A percentile compares a stretch with the other conserved stretches of the same genome.
Evolutionary conservation across 106 monocot species (phyloP).

Genomic region (Apostasia shenzhenica): DNA sequence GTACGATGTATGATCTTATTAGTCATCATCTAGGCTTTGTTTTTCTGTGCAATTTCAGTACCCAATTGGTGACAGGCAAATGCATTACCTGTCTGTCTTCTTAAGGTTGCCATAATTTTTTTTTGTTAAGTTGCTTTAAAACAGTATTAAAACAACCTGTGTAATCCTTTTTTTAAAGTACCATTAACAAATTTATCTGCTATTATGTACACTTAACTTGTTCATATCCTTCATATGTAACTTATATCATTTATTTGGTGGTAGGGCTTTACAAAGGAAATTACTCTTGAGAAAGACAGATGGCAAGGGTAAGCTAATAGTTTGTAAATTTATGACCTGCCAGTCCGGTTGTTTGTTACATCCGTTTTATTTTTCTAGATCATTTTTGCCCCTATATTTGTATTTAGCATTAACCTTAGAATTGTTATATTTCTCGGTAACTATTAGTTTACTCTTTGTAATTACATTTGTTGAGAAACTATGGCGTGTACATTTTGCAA

Average conservation of each 20-base stretch:
- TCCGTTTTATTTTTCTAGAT: neutral
- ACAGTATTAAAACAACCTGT: no score
- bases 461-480: no score
- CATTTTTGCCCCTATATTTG: no score
- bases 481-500: no score
- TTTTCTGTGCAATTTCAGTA: no score
- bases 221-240: neutral
- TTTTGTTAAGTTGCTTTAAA: neutral
- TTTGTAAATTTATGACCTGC: neutral
- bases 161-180: no score
- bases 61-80: no score
- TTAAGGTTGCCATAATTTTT: neutral
- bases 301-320: constrained; percentile 84
- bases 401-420: no score
- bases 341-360: neutral
- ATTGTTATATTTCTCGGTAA: no score
- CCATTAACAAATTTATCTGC: no score
- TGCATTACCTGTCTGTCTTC: neutral
- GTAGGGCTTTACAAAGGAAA: constrained; percentile 99
- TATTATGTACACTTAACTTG: neutral
- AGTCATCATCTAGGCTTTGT: neutral
- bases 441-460: no score
- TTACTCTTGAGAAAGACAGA: constrained; percentile 86
- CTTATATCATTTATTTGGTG: constrained; percentile 6
- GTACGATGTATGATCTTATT: constrained; percentile 8